phyloP scores from a whole-genome alignment of 1,284 basidiomycete genomes.

The Ceratobasidium sp. region DNA sequence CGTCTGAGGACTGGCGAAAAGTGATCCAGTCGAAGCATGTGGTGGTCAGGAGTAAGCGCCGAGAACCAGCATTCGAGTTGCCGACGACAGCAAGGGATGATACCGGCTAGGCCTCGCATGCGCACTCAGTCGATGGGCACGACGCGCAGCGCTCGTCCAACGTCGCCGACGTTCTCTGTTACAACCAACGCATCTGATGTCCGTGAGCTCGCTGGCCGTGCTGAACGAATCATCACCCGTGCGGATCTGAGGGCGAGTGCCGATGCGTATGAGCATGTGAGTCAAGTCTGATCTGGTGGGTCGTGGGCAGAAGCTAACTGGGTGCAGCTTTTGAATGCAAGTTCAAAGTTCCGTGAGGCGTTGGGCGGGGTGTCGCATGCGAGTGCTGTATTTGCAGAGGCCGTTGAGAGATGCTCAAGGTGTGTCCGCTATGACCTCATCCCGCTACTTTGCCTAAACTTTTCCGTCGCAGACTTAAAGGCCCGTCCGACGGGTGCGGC shows the following conservation, averaged over 20 bases:
- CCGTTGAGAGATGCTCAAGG: slow-evolving; percentile 85
- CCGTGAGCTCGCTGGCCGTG: slow-evolving; percentile 67
- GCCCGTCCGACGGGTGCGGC: slow-evolving; percentile 68
- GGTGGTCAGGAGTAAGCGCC: not conserved
- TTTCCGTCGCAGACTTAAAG: slow-evolving; percentile 69
- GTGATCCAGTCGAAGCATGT: not conserved
- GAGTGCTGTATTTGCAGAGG: slow-evolving; percentile 87
- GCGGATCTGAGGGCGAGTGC: slow-evolving; percentile 80
- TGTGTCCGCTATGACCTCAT: slow-evolving; percentile 56
- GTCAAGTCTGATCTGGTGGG: slow-evolving; percentile 50
- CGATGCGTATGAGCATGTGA: slow-evolving; percentile 81
- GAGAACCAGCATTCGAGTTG: not conserved
- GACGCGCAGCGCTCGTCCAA: slow-evolving; percentile 56
- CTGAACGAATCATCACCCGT: slow-evolving; percentile 83
- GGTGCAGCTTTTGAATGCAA: slow-evolving; percentile 76
- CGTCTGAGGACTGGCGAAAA: slow-evolving; percentile 3
- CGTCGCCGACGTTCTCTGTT: slow-evolving; percentile 86
- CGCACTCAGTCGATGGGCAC: slow-evolving; percentile 50
- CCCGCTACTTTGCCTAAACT: slow-evolving; percentile 12
- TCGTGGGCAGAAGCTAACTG: not conserved
- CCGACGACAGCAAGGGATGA: slow-evolving; percentile 9
- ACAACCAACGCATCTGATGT: slow-evolving; percentile 66
- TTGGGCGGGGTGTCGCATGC: slow-evolving; percentile 86
- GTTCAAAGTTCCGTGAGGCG: slow-evolving; percentile 85
- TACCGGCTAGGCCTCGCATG: slow-evolving; percentile 6